Evolutionary conservation across 2,329 filamentous ascomycete genomes (phyloP).

Genomic region (Proliferodiscus dingleyae): DNA sequence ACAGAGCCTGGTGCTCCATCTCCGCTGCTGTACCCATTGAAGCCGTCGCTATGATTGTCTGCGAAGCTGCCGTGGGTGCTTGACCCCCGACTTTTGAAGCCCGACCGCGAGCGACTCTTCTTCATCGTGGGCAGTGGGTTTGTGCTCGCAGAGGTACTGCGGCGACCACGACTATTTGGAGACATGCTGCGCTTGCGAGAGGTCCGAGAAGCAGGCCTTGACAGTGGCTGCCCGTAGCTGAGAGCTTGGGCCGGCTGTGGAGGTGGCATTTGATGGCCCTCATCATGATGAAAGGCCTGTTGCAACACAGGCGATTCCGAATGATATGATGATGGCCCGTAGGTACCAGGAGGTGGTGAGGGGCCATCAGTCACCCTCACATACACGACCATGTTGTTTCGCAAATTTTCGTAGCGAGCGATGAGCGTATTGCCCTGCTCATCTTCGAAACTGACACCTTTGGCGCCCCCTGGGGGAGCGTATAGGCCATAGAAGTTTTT

Average conservation of each 20-base stretch:
- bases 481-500: slow-evolving; percentile 99
- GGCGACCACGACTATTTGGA: slow-evolving; percentile 63
- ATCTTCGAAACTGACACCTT: slow-evolving; percentile 94
- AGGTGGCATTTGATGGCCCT: slow-evolving; percentile 59
- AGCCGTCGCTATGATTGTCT: slow-evolving; percentile 60
- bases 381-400: slow-evolving; percentile 86
- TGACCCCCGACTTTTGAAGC: slow-evolving; percentile 61
- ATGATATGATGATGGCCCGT: slow-evolving; percentile 49
- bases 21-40: slow-evolving; percentile 79
- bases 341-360: slow-evolving; percentile 39
- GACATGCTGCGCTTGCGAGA: slow-evolving; percentile 77
- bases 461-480: slow-evolving; percentile 61
- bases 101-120: slow-evolving; percentile 63
- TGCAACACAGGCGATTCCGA: slow-evolving; percentile 46
- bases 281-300: slow-evolving; percentile 54
- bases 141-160: slow-evolving; percentile 68
- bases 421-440: slow-evolving; percentile 85
- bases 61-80: slow-evolving; percentile 44
- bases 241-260: slow-evolving; percentile 45
- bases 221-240: slow-evolving; percentile 56
- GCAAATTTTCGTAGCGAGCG: slow-evolving; percentile 92
- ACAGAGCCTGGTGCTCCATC: slow-evolving; percentile 75
- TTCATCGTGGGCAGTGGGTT: slow-evolving; percentile 47
- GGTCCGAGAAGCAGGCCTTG: slow-evolving; percentile 64
- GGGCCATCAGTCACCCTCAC: slow-evolving; percentile 76